These are phyloP conservation scores for Colletotrichum shisoi DNA, from an alignment of 2,329 filamentous ascomycete species.

Conservation along the genomic window DNA sequence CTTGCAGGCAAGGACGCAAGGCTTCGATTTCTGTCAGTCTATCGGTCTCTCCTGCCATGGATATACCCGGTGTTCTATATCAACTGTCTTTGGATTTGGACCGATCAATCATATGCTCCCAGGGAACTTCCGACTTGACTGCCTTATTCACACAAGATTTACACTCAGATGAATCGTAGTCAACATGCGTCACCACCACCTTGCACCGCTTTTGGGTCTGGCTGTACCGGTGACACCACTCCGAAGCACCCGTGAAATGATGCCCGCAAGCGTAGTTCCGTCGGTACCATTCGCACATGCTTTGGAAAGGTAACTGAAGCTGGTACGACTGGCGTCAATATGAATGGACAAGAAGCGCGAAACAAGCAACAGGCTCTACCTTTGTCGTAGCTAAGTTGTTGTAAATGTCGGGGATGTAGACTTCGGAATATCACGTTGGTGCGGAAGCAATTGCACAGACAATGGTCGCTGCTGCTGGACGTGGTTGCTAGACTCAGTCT, in stretches of 20 bases:
- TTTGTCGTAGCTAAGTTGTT: too few relatives aligned
- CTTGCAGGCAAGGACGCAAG: too few relatives aligned
- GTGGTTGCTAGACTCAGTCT: too few relatives aligned
- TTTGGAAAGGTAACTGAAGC: background rate
- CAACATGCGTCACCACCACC: slow-evolving; percentile 28
- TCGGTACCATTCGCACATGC: slow-evolving; percentile 39
- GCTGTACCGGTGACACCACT: slow-evolving; percentile 37
- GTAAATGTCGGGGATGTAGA: too few relatives aligned
- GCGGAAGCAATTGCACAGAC: too few relatives aligned
- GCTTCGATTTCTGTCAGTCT: too few relatives aligned
- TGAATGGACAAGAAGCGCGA: background rate
- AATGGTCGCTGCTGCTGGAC: too few relatives aligned
- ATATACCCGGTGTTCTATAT: too few relatives aligned
- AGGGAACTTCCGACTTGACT: slow-evolving; percentile 6
- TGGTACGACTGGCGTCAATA: background rate
- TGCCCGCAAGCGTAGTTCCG: slow-evolving; percentile 37
- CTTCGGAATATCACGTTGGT: too few relatives aligned
- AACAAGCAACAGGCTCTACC: too few relatives aligned
- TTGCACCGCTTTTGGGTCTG: slow-evolving; percentile 36
- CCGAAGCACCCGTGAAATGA: slow-evolving; percentile 33
- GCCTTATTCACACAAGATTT: background rate
- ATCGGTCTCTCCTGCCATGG: too few relatives aligned
- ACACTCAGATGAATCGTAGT: slow-evolving; percentile 22
- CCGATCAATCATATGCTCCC: slow-evolving; percentile 29
- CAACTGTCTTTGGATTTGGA: background rate